Percentiles rank a stretch among this genome's conserved stretches.
These are phyloP conservation scores for Candida buenavistaensis DNA, from an alignment of 1,139 yeast species.

Conservation along the genomic window DNA sequence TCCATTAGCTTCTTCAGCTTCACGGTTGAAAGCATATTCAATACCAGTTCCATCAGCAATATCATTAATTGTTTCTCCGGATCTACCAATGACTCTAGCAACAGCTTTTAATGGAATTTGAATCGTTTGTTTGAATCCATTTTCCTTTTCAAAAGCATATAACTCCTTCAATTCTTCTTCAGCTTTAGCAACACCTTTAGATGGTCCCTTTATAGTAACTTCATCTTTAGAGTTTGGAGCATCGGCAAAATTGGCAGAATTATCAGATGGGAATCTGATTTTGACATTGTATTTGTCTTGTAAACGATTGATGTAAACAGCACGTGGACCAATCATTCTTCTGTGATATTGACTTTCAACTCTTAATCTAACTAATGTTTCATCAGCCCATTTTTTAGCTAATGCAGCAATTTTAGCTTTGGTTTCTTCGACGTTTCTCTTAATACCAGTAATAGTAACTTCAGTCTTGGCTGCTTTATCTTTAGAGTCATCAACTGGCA, in stretches of 20 bases:
- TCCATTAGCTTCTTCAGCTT: constrained; percentile 43
- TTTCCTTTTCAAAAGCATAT: constrained; percentile 83
- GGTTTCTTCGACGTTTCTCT: constrained; percentile 77
- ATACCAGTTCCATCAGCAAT: constrained; percentile 81
- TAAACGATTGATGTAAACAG: constrained; percentile 78
- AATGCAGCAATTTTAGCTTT: constrained; percentile 56
- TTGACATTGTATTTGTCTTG: constrained; percentile 86
- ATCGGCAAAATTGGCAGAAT: constrained; percentile 28
- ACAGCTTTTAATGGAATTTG: constrained; percentile 71
- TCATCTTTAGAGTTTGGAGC: constrained; percentile 54
- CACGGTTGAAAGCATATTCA: constrained; percentile 63
- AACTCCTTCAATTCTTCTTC: constrained; percentile 84
- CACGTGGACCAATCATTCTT: constrained; percentile 80
- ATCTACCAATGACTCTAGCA: constrained; percentile 84
- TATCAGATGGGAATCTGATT: constrained; percentile 68
- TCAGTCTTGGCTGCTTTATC: constrained; percentile 50
- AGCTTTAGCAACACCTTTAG: constrained; percentile 84
- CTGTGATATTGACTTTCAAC: constrained; percentile 82
- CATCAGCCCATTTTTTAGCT: constrained; percentile 83
- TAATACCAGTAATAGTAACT: constrained; percentile 71
- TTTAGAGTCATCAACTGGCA: constrained; percentile 31
- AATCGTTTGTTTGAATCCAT: constrained; percentile 66
- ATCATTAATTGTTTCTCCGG: constrained; percentile 82
- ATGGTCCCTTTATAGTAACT: constrained; percentile 85
- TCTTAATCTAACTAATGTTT: constrained; percentile 58